Percentiles rank a stretch among this genome's conserved stretches.
Evolutionary conservation across 176 grass and related monocot genomes (phyloP).

Genomic region (Oryza meyeriana): DNA sequence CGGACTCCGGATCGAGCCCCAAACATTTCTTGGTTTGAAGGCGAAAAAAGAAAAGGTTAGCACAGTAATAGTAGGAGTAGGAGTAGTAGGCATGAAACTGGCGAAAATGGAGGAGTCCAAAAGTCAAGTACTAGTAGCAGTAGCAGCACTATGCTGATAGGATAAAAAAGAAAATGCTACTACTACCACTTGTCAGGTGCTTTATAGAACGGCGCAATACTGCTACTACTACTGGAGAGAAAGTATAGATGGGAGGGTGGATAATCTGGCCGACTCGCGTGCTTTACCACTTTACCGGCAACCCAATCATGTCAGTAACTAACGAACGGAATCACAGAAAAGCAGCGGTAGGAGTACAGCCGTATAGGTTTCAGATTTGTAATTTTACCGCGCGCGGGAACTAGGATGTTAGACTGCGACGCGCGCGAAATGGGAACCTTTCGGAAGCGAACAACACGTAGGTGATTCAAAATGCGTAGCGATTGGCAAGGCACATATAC

Average conservation of each 20-base stretch:
- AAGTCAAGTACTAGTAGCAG: background rate
- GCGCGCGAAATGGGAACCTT: background rate
- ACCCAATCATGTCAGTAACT: constrained; percentile 20
- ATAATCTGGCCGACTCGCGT: constrained; percentile 6
- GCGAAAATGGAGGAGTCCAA: background rate
- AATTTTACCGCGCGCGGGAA: constrained; percentile 42
- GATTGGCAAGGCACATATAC: background rate
- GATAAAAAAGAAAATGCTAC: constrained; percentile 22
- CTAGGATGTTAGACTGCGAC: background rate
- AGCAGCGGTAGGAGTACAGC: background rate
- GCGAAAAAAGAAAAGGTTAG: background rate
- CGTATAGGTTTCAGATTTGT: background rate
- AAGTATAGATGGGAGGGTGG: background rate
- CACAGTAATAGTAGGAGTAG: background rate
- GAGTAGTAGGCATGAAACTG: too few species aligned
- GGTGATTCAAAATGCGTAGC: background rate
- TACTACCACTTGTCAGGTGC: background rate
- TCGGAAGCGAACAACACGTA: background rate
- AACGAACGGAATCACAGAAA: constrained; percentile 11
- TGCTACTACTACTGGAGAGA: background rate
- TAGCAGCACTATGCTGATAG: background rate
- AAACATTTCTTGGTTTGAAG: background rate
- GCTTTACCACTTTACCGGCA: constrained; percentile 39
- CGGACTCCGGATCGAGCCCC: background rate
- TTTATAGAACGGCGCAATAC: constrained; percentile 5